Base-by-base conservation (phyloP, 139 green algal genomes). In the Chlamydomonas incerta region DNA sequence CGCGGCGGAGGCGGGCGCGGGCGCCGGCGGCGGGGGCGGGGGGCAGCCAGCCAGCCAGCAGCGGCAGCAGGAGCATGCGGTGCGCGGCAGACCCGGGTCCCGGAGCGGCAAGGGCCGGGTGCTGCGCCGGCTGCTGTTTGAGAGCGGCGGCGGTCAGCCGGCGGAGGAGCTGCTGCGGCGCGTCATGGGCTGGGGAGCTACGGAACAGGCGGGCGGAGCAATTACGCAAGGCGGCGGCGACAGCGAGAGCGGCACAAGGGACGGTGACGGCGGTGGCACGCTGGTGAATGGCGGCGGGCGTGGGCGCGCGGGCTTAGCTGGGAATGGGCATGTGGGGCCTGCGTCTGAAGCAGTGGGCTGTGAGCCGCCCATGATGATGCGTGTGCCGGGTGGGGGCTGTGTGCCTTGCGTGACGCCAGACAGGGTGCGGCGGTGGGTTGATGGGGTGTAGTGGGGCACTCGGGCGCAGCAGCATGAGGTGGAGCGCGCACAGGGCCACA, bases 71-170 rank as follows among this genome's bases (percentile, higher is more conserved):
- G 4, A 33, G 72, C 18, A 21, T 21, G 55, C 2, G 55, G 18
- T 24, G 55, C 18, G 11, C 11, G 11, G 10, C 11, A 10, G 14
- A 14, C 50, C 11, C 11, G 10, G 50, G 50, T 10, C 50, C 11
- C 50, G 11, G 50, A 18, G 50, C 72, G 47, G 24, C 8, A 23
- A 20, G 74, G 74, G 57, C 24, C 57, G 2, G 34, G 33, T 60
- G 55, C 21, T 81, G 34, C 57, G 74, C 23, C 57, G 74, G 34
- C 35, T 33, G 74, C 23, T 81, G 74, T 81, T 81, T 57, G 74
- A 81, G 74, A 18, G 26, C 4, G 57, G 68, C 21, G 74, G 55
- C 35, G 31, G 10, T 15, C n/a, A 35, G 33, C 57, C 37, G 3
- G n/a, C 34, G 33, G 11, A 8, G 21, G 24, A 17, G 21, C 21